Conservation (phyloP, 768 basidiomycete species). For the Boletellus ananiceps region DNA sequence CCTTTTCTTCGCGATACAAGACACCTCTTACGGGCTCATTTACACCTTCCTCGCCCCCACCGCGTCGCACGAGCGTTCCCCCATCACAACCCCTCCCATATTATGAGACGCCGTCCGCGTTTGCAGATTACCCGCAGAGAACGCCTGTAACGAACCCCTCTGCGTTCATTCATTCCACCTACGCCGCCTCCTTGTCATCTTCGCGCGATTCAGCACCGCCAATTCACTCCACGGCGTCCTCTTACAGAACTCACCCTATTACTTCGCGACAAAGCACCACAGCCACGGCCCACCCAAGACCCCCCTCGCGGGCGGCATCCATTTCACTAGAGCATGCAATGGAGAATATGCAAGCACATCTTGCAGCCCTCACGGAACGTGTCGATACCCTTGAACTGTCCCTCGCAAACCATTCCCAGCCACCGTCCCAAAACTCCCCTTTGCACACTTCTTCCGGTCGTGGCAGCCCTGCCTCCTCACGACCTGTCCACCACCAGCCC, state of each 20-base stretch:
- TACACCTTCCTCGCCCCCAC: constrained; percentile 51
- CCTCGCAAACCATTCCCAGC: constrained; percentile 29
- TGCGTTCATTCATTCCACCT: constrained; percentile 34
- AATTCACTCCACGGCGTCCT: constrained; percentile 33
- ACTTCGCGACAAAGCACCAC: constrained; percentile 32
- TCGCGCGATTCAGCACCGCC: constrained; percentile 38
- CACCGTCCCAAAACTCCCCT: constrained; percentile 36
- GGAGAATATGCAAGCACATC: constrained; percentile 74
- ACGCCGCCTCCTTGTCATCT: constrained; percentile 36
- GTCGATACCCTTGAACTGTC: constrained; percentile 62
- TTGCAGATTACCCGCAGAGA: constrained; percentile 42
- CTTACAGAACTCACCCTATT: constrained; percentile 33
- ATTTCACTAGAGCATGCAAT: constrained; percentile 63
- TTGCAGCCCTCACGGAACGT: constrained; percentile 79
- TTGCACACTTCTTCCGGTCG: constrained; percentile 38
- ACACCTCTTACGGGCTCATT: constrained; percentile 68
- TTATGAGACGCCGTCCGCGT: constrained; percentile 72
- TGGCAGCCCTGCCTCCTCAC: constrained; percentile 39
- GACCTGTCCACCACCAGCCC: constrained; percentile 20
- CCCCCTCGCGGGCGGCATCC: constrained; percentile 36
- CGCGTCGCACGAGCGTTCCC: constrained; percentile 44
- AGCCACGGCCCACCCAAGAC: constrained; percentile 35
- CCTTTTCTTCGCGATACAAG: constrained; percentile 69
- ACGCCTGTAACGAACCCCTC: constrained; percentile 36
- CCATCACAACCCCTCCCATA: constrained; percentile 66